Evolutionary conservation across 2,329 filamentous ascomycete species (phyloP), one percentile per base, ranked within the genome.

Genomic region (Alternaria incomplexa): DNA sequence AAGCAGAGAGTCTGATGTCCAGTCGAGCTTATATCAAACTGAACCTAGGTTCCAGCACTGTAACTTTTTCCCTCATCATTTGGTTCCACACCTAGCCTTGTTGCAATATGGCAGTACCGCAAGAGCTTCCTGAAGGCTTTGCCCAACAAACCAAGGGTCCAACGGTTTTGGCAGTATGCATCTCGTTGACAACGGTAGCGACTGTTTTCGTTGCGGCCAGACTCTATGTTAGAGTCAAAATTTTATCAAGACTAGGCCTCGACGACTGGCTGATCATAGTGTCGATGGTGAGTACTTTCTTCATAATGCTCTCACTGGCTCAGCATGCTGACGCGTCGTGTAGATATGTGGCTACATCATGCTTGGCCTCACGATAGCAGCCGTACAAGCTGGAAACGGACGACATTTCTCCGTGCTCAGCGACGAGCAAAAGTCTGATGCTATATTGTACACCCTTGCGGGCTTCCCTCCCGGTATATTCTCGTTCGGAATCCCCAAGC

Each of bases 331-430:
- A 53, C 4, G 13, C 13, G 25, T n/a, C 20, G 13, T 22, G 12
- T 22, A 53, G 51, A n/a, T 43, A n/a, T 53, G 51, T 25, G 51
- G 51, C 28, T 40, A 53, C 30, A 23, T 25, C 13, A 53, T 43
- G 51, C 51, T 53, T 40, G 51, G 51, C 20, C 51, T 53, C 9
- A 40, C 51, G 20, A 53, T 53, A 53, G 51, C 51, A 26, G 51
- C 51, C 7, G 51, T 53, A 11, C 30, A n/a, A 15, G 17, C 51
- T 40, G 51, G 32, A n/a, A 43, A 53, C 6, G 51, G 51, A 22
- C 30, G 32, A 25, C 51, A 40, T 30, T 53, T 40, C 22, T 32
- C 51, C 23, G 6, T 17, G 10, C 51, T 53, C 32, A 43, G 0
- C 20, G 22, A 40, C 20, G 30, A 43, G 22, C 32, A 53, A 32